Conservation (phyloP, 768 basidiomycete genomes). For the Kwoniella bestiolae region DNA sequence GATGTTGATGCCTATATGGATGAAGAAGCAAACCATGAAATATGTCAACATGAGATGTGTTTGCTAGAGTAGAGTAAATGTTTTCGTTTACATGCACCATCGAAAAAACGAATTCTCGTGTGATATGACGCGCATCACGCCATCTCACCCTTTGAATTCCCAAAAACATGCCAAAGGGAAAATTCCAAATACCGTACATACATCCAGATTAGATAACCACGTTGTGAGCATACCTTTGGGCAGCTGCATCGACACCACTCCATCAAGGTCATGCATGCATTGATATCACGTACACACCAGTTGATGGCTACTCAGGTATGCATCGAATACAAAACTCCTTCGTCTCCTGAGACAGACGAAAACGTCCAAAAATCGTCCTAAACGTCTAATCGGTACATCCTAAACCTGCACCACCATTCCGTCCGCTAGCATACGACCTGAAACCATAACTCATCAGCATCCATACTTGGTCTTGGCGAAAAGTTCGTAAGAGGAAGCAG, state of each 20-base stretch:
- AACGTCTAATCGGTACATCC: constrained; percentile 28
- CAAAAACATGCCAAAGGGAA: constrained; percentile 5
- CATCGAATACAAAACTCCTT: too few relatives aligned
- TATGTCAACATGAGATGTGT: background rate
- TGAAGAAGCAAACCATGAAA: background rate
- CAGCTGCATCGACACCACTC: too few relatives aligned
- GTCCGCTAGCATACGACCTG: constrained; percentile 48
- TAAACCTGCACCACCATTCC: constrained; percentile 38
- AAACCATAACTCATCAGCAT: constrained; percentile 14
- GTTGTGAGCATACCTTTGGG: too few relatives aligned
- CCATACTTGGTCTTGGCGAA: too few relatives aligned
- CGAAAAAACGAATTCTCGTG: constrained; percentile 4
- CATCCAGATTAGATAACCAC: constrained; percentile 27
- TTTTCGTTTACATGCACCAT: background rate
- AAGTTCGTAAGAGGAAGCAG: background rate
- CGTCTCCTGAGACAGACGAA: too few relatives aligned
- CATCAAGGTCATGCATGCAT: too few relatives aligned
- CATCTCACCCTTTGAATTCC: constrained; percentile 11
- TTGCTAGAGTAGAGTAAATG: background rate
- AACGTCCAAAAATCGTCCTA: background rate
- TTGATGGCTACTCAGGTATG: too few relatives aligned
- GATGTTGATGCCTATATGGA: background rate
- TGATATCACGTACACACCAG: too few relatives aligned
- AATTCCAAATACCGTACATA: constrained; percentile 13
- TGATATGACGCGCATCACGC: constrained; percentile 8